Evolutionary conservation across 1,139 yeast genomes (phyloP), one percentile per base, ranked within the genome.

Genomic region (Wickerhamomyces sp.): DNA sequence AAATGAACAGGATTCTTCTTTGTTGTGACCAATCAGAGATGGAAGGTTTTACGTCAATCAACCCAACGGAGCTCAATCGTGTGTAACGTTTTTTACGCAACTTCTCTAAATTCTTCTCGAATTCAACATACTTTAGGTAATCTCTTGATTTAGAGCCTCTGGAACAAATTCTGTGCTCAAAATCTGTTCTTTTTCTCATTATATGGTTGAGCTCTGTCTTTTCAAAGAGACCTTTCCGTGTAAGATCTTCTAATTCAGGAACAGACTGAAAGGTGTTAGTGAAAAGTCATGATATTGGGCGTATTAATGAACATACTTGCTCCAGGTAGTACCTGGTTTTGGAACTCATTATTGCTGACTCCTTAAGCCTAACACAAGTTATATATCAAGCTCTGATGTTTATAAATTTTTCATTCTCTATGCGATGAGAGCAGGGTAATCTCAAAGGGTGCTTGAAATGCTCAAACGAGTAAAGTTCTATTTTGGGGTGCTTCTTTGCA

Each of bases 181-280:
- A 91, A 59, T 89, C 96, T 0, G 97, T 89, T 62, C 98, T 75
- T 56, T 88, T 77, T 62, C 91, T 79, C 89, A 91, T 87, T 41
- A 93, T 83, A 68, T 76, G 72, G 33, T 82, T 78, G 47, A 88
- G 78, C 59, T 93, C 98, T 51, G 75, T 73, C 52, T 81, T 78
- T 26, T 74, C 79, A 58, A 91, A 93, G 14, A 93, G 66, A 2
- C 89, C 91, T 54, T 86, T 83, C 42, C 73, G 75, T 43, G 82
- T 78, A 32, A 93, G 72, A 55, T 91, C 98, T 53, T 88, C 91
- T 40, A 93, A 71, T 61, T 93, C 99, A 0, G 96, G 95, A 53
- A 91, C 89, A 8, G 89, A 72, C 61, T 73, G 78, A 19, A 19
- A 19, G 9, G 21, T 8, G 21, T 19, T 19, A 19, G 21, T 19